phyloP scores from a whole-genome alignment of 768 basidiomycete species.

The Serpula lacrymans region DNA sequence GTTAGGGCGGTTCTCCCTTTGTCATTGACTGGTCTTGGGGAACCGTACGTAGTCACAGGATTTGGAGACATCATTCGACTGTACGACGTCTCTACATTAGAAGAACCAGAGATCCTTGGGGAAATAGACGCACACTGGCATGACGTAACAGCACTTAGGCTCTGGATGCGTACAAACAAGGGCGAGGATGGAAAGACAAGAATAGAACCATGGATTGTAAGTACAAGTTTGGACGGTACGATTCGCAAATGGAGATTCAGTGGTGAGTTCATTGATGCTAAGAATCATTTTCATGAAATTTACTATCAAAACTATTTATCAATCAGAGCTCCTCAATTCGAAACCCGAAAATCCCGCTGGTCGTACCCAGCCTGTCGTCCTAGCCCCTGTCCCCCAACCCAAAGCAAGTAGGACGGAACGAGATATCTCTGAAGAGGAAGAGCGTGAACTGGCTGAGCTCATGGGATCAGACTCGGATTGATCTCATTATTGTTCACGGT shows the following conservation, averaged over 20 bases:
- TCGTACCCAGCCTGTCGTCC: conserved; percentile 12
- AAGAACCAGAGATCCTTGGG: conserved; percentile 67
- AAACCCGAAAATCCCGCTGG: conserved; percentile 18
- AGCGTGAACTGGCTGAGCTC: conserved; percentile 82
- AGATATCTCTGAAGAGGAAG: conserved; percentile 82
- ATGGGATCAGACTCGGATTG: conserved; percentile 40
- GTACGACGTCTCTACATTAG: conserved; percentile 69
- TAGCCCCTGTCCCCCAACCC: conserved; percentile 25
- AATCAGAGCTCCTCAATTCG: conserved; percentile 25
- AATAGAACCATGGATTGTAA: conserved; percentile 79
- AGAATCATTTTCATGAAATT: background rate
- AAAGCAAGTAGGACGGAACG: conserved; percentile 25
- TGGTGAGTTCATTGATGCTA: conserved; percentile 38
- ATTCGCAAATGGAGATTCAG: conserved; percentile 80
- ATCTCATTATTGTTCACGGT: too few relatives aligned
- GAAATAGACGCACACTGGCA: conserved; percentile 88
- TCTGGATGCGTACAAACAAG: conserved; percentile 60
- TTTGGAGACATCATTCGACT: conserved; percentile 79
- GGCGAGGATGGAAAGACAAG: conserved; percentile 44
- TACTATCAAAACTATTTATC: background rate
- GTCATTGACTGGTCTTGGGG: conserved; percentile 54
- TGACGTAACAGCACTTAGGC: conserved; percentile 72
- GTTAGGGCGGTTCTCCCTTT: conserved; percentile 77
- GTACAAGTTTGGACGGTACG: conserved; percentile 82
- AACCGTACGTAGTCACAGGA: conserved; percentile 78